Evolutionary conservation across 352 stramenopile species (phyloP), one percentile per base, ranked within the genome.

Genomic region (Thraustotheca clavata): DNA sequence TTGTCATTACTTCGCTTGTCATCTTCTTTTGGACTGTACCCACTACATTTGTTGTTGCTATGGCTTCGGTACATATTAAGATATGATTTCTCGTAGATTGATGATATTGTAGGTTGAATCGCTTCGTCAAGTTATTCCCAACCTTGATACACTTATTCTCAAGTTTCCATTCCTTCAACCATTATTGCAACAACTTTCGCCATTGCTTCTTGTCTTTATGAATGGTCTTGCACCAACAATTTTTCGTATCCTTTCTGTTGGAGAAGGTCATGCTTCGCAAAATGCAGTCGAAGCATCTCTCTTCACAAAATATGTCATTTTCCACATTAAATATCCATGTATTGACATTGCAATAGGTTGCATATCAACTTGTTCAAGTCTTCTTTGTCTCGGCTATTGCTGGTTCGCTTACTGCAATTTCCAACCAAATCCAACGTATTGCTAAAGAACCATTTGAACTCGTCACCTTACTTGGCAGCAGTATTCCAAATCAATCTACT

Each of bases 11-110:
- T 32, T 65, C 80, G 20, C 54, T 87, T 22, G 79, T 89, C 36
- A 79, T 86, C 22, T 80, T 76, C 35, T 91, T 91, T 40, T 91
- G 82, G 82, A 91, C 82, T 4, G 71, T 91, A 26, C 82, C 82
- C 18, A 89, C 80, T 18, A 81, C 80, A 31, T 88, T 91, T 39
- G 80, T 89, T 18, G 74, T 79, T n/a, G 88, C 80, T 18, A 75
- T 91, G 60, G 76, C 82, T 8, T 89, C 79, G 60, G 57, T 65
- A 55, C 22, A 32, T 6, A 41, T 33, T 6, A 20, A 16, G n/a
- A 7, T 39, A 33, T 18, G 8, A n/a, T 8, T 16, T 29, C 5
- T 59, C 18, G 41, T 59, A n/a, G 24, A n/a, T 3, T n/a, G n/a
- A n/a, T n/a, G n/a, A n/a, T n/a, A n/a, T 36, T 4, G 3, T 48